A percentile compares a stretch with the other conserved stretches of the same genome.
Evolutionary conservation across 2,329 filamentous ascomycete genomes (phyloP).

Genomic region (Hypocreales sp.): DNA sequence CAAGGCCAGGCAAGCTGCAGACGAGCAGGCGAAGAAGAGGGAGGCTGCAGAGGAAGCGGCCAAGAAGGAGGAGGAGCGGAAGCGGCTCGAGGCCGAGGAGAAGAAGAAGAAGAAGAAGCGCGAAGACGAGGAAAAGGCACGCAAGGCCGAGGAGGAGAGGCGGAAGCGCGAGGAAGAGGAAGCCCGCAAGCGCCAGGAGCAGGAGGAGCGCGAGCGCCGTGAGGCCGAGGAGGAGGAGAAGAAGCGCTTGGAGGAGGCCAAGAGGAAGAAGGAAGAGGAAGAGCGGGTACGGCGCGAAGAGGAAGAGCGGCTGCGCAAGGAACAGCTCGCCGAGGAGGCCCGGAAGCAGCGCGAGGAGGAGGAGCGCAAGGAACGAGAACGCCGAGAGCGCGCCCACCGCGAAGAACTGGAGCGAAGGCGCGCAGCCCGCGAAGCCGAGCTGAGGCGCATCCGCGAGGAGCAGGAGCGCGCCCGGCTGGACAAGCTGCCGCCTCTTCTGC

Average conservation of each 20-base stretch:
- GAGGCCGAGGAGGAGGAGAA: conserved; percentile 20
- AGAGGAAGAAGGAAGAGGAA: conserved; percentile 17
- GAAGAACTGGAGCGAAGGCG: conserved; percentile 32
- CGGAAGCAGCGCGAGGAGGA: conserved; percentile 35
- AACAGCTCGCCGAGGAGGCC: conserved; percentile 31
- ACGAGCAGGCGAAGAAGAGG: conserved; percentile 15
- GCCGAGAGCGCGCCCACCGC: conserved; percentile 24
- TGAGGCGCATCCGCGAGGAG: conserved; percentile 34
- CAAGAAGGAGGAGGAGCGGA: conserved; percentile 13
- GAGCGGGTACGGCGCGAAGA: conserved; percentile 20
- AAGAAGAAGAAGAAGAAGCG: conserved; percentile 17
- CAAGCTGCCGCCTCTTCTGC: conserved; percentile 43
- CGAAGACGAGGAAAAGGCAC: conserved; percentile 17
- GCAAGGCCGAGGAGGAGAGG: conserved; percentile 16
- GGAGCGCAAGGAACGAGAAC: conserved; percentile 33
- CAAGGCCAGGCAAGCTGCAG: conserved; percentile 20
- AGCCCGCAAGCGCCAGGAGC: conserved; percentile 16
- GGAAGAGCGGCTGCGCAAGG: conserved; percentile 20
- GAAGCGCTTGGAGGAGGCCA: conserved; percentile 19
- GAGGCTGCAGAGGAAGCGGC: conserved; percentile 17
- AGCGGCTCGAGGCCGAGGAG: conserved; percentile 17
- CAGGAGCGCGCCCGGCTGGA: conserved; percentile 37
- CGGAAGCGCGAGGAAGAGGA: conserved; percentile 19
- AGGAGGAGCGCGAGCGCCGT: conserved; percentile 19
- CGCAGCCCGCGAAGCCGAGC: conserved; percentile 34